Evolutionary conservation across 164 flowering plant species (phyloP), one percentile per base, ranked within the genome.

Genomic region (Tetrastigma voinierianum): DNA sequence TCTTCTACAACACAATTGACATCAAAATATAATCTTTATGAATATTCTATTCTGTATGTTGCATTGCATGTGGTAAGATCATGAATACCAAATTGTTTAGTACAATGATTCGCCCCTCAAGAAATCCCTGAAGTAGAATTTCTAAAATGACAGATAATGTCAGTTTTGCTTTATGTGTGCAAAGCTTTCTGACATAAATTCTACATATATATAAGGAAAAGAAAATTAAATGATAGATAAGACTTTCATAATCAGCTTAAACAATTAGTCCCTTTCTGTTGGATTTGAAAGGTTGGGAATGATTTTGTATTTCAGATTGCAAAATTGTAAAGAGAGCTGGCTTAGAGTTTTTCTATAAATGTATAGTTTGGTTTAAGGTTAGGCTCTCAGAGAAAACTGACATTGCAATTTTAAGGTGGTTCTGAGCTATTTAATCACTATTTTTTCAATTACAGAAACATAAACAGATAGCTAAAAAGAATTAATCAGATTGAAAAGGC

Each of bases 1-100:
- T 89, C 95, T 63, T 82, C 97, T 91, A 91, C 45, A 55, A 72
- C 70, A 32, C 23, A n/a, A 68, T 61, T 14, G 49, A 20, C 18
- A 32, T 32, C 6, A 32, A 32, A 32, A 32, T 32, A 32, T 32
- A 32, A 32, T 7, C 6, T 32, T 32, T 7, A 32, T 32, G 6
- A 32, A 32, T 7, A 32, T 7, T 32, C 40, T 32, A 32, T 32
- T 32, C 40, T 32, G 40, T 7, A 32, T 32, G 6, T 32, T 32
- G 6, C 40, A 32, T 32, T 7, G 6, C 40, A 32, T 7, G 6
- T 32, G 40, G 6, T 32, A 32, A 25, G 32, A 1, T 25, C 32
- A 25, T 25, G 0, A 0, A 4, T 32, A 7, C 40, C 40, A 32
- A 25, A 25, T 25, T 25, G 40, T 25, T 25, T 25, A 3, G 6